Base-by-base conservation (phyloP, 192 early-diverging fungal species). In the Obelidium mucronatum region DNA sequence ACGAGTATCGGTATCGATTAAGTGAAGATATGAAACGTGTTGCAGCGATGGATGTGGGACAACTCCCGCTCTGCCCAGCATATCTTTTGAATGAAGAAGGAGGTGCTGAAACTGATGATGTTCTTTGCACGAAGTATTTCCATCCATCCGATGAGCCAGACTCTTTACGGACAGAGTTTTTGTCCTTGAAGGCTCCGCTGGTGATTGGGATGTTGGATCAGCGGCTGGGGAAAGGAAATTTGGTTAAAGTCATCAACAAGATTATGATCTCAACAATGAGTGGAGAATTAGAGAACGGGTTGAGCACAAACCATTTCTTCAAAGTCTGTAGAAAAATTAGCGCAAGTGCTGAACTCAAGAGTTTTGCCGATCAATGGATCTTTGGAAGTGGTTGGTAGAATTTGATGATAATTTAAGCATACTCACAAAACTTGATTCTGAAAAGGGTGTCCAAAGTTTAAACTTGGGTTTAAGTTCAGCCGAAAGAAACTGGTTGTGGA, bases 401-500 rank as follows among this genome's bases (percentile, higher is more conserved):
- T 28, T 60, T 15, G 58, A 58, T 13, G 33, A 22, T 31, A n/a
- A 61, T 73, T 19, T 13, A 70, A 37, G 44, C 8, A 48, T 48
- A 48, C 19, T 6, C 44, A 48, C 19, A 48, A 48, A 48, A 58
- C 44, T 58, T 58, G 8, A 8, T 58, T 40, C 8, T 17, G 44
- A 42, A 51, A 4, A 74, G 72, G 84, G 3, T 94, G 92, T 74
- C 98, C 98, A 1, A 91, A 91, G 63, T 96, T 99, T 76, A 82
- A 80, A 71, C 90, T 97, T 48, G 71, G 73, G 24, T 95, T 93
- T 72, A 83, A 90, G 59, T 98, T 99, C 67, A 98, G 96, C 81
- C 91, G 95, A 42, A 98, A 97, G 84, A 97, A 97, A 81, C 93
- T 97, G 89, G 91, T 93, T 6, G 94, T 99, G 11, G 96, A 98